A percentile compares a stretch with the other conserved stretches of the same genome.
These are phyloP conservation scores for Dunaliella primolecta DNA, from an alignment of 139 green algal species.

Conservation along the genomic window DNA sequence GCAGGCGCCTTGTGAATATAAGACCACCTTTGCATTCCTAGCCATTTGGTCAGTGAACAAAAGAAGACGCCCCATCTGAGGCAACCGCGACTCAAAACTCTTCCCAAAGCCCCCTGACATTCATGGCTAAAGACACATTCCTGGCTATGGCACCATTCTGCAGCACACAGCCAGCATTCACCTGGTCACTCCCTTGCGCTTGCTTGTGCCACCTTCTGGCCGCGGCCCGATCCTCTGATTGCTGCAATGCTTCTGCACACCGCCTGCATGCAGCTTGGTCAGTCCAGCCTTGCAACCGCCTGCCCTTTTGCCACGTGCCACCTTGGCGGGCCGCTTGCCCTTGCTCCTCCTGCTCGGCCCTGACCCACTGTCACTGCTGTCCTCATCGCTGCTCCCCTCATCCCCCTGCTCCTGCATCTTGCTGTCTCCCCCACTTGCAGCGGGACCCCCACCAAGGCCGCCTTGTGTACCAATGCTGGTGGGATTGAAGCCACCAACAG, in stretches of 20 bases:
- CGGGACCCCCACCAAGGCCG: neutral
- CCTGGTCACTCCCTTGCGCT: conserved; percentile 28
- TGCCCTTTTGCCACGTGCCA: neutral
- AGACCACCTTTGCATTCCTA: neutral
- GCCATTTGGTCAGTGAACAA: neutral
- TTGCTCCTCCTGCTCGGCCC: neutral
- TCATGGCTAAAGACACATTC: neutral
- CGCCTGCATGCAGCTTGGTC: neutral
- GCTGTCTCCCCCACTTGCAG: neutral
- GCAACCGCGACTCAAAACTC: neutral
- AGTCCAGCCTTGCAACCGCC: neutral
- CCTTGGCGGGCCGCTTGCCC: neutral
- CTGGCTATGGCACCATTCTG: too few relatives aligned
- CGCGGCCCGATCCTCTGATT: neutral
- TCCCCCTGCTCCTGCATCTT: neutral
- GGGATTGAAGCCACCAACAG: neutral
- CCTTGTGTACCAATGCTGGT: neutral
- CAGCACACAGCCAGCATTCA: conserved; percentile 6
- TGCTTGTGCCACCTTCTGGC: conserved; percentile 11
- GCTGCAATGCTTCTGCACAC: neutral
- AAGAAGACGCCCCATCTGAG: neutral
- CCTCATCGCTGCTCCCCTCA: neutral
- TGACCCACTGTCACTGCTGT: neutral
- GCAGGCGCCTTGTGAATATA: neutral
- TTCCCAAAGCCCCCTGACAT: neutral